Evolutionary conservation across 371 early-diverging fungal species (phyloP), one percentile per base, ranked within the genome.

Genomic region (Lichtheimia ramosa): DNA sequence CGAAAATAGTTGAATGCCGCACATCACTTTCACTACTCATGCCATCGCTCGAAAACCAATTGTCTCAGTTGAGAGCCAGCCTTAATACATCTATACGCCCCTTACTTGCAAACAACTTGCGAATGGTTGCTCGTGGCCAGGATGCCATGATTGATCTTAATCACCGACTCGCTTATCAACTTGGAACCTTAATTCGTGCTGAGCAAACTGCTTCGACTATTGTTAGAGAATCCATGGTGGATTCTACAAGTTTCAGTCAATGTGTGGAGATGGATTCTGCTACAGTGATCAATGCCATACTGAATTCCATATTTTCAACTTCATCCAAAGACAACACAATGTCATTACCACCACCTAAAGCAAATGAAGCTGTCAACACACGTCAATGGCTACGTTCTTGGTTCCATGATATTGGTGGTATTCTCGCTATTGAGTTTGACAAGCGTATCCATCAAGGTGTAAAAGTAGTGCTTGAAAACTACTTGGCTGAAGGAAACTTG

Each of bases 31-130:
- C 65, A 34, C 42, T 55, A 28, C 61, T 42, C 64, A 56, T 34
- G 52, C 43, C 25, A 54, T 15, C 69, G 48, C 54, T 65, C 54
- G 39, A 63, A 57, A 23, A 64, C 20, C 74, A 74, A 21, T 61
- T 74, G 18, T 64, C 65, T 12, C 64, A 64, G 51, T 65, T 74
- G 58, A 66, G 74, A 43, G 69, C 64, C 23, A 69, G 68, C 43
- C 51, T 74, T 39, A 25, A 69, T 41, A 66, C 69, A 10, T 68
- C 71, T 27, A 61, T 74, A 6, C 62, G 60, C 48, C 69, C 74
- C 24, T 62, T 71, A 12, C 66, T 71, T 15, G 54, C 51, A 39
- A 15, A 18, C 3, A 25, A 25, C 59, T 61, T 46, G 56, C 64
- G 24, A 67, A 64, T 59, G 56, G 62, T 39, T 58, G 16, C 43